phyloP scores from a whole-genome alignment of 352 stramenopile species.

The Phytophthora niederhauseri region DNA sequence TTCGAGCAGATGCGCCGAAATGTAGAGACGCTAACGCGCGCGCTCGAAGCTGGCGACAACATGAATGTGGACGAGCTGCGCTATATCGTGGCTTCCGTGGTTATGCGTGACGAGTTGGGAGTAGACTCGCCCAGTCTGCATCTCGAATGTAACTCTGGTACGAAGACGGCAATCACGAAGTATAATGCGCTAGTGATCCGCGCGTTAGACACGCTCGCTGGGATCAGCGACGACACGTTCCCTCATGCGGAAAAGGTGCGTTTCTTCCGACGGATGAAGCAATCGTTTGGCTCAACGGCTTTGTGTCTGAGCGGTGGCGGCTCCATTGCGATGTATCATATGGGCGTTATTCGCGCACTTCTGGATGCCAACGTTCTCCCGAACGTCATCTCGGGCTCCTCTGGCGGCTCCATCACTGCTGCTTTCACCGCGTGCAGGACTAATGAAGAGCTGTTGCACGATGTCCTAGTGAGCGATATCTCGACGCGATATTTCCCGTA shows the following conservation, averaged over 20 bases:
- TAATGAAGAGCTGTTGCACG: constrained; percentile 75
- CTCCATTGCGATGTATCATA: constrained; percentile 95
- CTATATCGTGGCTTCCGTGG: constrained; percentile 64
- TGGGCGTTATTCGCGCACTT: constrained; percentile 91
- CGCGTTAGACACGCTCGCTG: constrained; percentile 50
- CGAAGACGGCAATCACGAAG: constrained; percentile 62
- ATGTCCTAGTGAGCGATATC: constrained; percentile 59
- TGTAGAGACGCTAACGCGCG: constrained; percentile 41
- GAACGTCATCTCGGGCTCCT: constrained; percentile 94
- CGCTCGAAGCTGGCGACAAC: constrained; percentile 31
- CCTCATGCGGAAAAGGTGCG: constrained; percentile 45
- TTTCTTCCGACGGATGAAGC: constrained; percentile 67
- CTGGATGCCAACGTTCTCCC: constrained; percentile 89
- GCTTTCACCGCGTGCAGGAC: constrained; percentile 87
- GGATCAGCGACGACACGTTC: constrained; percentile 38
- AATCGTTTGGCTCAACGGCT: constrained; percentile 91
- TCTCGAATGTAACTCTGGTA: constrained; percentile 60
- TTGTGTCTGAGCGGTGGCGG: constrained; percentile 93
- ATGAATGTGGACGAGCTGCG: constrained; percentile 56
- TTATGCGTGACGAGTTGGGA: constrained; percentile 71
- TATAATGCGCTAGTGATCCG: constrained; percentile 55
- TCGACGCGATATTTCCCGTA: constrained; percentile 58
- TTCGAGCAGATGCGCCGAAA: constrained; percentile 58
- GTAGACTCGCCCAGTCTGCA: constrained; percentile 63
- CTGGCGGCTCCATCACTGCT: constrained; percentile 90